Evolutionary conservation across 768 basidiomycete species (phyloP).

Genomic region (Punctularia strigosozonata): DNA sequence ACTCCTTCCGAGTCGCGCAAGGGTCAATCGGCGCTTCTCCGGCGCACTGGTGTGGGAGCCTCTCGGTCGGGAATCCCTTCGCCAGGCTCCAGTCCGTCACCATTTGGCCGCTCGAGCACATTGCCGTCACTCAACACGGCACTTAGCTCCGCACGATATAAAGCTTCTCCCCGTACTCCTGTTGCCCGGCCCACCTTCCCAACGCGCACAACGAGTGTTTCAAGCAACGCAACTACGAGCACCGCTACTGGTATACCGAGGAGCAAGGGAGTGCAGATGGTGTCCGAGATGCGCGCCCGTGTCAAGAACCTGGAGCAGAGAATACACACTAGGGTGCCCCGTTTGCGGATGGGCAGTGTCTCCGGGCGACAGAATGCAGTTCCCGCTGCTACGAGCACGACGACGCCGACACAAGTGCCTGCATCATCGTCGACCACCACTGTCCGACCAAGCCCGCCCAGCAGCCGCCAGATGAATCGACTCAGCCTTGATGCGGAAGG

Average conservation of each 20-base stretch:
- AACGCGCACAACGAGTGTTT: slow-evolving; percentile 22
- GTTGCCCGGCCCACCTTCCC: slow-evolving; percentile 21
- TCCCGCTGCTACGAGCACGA: slow-evolving; percentile 3
- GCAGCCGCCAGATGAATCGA: slow-evolving; percentile 11
- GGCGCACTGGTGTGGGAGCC: slow-evolving; percentile 36
- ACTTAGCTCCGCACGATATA: too few relatives aligned
- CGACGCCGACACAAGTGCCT: slow-evolving; percentile 10
- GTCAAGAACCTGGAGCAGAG: slow-evolving; percentile 77
- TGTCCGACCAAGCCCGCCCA: slow-evolving; percentile 22
- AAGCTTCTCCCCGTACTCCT: slow-evolving; percentile 15
- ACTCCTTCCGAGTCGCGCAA: slow-evolving; percentile 12
- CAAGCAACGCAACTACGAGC: slow-evolving; percentile 20
- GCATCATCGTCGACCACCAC: slow-evolving; percentile 6
- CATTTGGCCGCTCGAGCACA: slow-evolving; percentile 44
- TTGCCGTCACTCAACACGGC: slow-evolving; percentile 32
- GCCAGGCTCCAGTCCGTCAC: slow-evolving; percentile 31
- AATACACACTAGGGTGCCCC: slow-evolving; percentile 78
- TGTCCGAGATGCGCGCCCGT: slow-evolving; percentile 81
- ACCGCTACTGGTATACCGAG: slow-evolving; percentile 24
- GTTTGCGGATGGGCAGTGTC: slow-evolving; percentile 72
- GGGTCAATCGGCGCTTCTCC: slow-evolving; percentile 36
- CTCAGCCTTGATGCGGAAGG: slow-evolving; percentile 12
- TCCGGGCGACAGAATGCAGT: slow-evolving; percentile 29
- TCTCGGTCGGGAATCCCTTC: slow-evolving; percentile 27
- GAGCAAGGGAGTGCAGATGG: slow-evolving; percentile 85